Evolutionary conservation across 768 basidiomycete genomes (phyloP).

Genomic region (Agaricus blazei): DNA sequence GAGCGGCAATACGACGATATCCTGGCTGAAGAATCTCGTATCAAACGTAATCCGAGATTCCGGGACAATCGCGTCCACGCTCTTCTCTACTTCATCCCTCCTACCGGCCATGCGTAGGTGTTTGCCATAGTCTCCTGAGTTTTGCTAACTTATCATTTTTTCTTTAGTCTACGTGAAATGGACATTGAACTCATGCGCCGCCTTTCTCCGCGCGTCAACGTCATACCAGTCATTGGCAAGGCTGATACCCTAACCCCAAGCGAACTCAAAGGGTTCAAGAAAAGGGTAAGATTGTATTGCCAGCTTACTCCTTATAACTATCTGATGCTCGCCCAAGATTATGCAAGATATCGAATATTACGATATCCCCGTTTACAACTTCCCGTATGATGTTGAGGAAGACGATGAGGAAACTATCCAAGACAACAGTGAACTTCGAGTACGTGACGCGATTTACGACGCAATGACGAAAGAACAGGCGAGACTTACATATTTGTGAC

Average conservation of each 20-base stretch:
- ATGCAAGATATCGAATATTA: slow-evolving; percentile 99
- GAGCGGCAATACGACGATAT: slow-evolving; percentile 99
- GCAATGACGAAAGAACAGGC: not conserved
- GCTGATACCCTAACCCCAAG: slow-evolving; percentile 91
- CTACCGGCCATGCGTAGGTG: slow-evolving; percentile 93
- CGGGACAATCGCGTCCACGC: slow-evolving; percentile 97
- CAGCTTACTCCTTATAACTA: not conserved
- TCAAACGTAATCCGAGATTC: slow-evolving; percentile 99
- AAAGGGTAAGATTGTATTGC: slow-evolving; percentile 49
- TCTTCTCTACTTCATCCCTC: slow-evolving; percentile 95
- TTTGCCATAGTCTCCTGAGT: not conserved
- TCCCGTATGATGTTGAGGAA: slow-evolving; percentile 98
- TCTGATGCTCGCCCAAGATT: slow-evolving; percentile 46
- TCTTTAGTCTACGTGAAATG: slow-evolving; percentile 82
- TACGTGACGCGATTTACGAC: slow-evolving; percentile 27
- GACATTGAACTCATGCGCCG: slow-evolving; percentile 99
- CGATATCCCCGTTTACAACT: slow-evolving; percentile 98
- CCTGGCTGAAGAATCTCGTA: slow-evolving; percentile 95
- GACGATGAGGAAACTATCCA: slow-evolving; percentile 98
- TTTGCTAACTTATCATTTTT: not conserved
- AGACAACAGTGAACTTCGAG: slow-evolving; percentile 94
- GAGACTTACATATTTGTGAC: slow-evolving; percentile 3
- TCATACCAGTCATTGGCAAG: slow-evolving; percentile 97
- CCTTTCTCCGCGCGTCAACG: slow-evolving; percentile 95
- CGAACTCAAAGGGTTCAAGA: slow-evolving; percentile 94